phyloP scores from a whole-genome alignment of 2,329 filamentous ascomycete species.

The Helotiales sp. region DNA sequence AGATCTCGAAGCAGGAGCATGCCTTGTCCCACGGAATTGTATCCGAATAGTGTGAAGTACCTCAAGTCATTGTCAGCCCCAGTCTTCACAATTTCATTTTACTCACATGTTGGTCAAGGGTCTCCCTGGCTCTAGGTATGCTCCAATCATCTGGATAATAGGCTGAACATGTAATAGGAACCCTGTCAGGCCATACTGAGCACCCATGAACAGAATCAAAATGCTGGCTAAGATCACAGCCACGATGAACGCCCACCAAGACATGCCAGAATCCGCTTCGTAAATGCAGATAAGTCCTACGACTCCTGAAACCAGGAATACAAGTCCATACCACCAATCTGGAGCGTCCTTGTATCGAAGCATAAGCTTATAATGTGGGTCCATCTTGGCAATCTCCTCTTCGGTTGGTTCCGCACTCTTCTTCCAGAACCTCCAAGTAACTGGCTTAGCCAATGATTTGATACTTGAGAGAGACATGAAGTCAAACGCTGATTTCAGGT shows the following conservation, averaged over 20 bases:
- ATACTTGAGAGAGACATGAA: conserved; percentile 13
- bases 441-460: conserved; percentile 10
- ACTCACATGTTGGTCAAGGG: conserved; percentile 67
- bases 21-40: conserved; percentile 46
- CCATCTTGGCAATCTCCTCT: conserved; percentile 29
- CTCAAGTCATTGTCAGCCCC: not conserved
- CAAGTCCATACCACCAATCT: conserved; percentile 54
- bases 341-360: conserved; percentile 53
- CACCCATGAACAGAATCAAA: conserved; percentile 23
- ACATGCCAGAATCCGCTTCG: conserved; percentile 13
- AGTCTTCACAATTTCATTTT: not conserved
- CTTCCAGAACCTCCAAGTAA: conserved; percentile 22
- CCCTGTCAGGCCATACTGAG: conserved; percentile 46
- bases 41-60: conserved; percentile 72
- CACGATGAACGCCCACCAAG: conserved; percentile 33
- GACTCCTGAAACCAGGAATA: conserved; percentile 49
- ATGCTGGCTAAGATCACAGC: conserved; percentile 34
- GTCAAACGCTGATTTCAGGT: conserved; percentile 38
- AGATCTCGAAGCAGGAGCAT: conserved; percentile 47
- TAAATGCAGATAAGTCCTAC: conserved; percentile 31
- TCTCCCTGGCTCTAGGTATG: conserved; percentile 51
- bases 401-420: not conserved
- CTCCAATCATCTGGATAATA: conserved; percentile 47
- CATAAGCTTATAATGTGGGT: conserved; percentile 56
- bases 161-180: conserved; percentile 47